phyloP scores from a whole-genome alignment of 257 asterid genomes.

The Plantago ovata region DNA sequence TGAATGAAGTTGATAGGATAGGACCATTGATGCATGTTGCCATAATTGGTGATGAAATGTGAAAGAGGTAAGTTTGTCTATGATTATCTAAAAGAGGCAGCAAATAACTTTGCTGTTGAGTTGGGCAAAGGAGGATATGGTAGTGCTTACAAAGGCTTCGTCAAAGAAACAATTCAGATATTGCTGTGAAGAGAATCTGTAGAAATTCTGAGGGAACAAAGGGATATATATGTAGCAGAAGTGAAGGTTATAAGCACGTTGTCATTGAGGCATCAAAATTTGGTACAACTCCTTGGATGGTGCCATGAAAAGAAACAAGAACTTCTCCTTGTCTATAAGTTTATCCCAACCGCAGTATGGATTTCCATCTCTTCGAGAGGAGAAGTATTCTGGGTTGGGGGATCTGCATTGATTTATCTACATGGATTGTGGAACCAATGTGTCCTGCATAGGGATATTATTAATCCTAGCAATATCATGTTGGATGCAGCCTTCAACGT shows the following conservation, averaged over 20 bases:
- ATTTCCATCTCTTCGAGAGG: constrained; percentile 19
- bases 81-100: constrained; percentile 9
- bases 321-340: constrained; percentile 28
- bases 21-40: too few relatives aligned
- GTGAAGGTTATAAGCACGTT: constrained; percentile 31
- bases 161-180: constrained; percentile 3
- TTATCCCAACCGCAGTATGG: constrained; percentile 30
- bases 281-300: constrained; percentile 35
- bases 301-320: constrained; percentile 23
- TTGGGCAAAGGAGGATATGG: constrained; percentile 38
- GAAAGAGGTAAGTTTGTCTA: constrained; percentile 26
- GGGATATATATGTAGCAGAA: constrained; percentile 28
- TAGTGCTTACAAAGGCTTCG: constrained; percentile 24
- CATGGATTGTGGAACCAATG: constrained; percentile 26
- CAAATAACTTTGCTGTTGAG: constrained; percentile 19
- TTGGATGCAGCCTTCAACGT: not conserved
- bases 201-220: constrained; percentile 24
- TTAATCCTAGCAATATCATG: constrained; percentile 5
- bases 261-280: constrained; percentile 27
- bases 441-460: constrained; percentile 30
- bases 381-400: constrained; percentile 10
- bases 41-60: too few relatives aligned
- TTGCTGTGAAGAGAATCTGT: constrained; percentile 31
- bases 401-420: constrained; percentile 4
- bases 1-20: too few relatives aligned